These are phyloP conservation scores for Yamadazyma sp. DNA, from an alignment of 1,139 yeast genomes.

Conservation along the genomic window DNA sequence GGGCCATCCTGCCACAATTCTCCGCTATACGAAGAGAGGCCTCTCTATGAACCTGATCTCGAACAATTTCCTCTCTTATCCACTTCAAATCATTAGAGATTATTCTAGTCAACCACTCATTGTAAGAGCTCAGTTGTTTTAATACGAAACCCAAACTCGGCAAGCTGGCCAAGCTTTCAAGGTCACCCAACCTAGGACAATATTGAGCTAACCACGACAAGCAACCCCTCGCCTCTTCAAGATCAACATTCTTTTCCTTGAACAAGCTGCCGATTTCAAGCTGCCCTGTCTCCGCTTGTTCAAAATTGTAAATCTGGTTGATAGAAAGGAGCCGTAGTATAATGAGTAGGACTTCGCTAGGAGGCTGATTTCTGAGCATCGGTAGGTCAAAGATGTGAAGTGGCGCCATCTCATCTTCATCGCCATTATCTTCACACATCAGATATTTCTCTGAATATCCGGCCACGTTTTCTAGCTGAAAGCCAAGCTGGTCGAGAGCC, in stretches of 20 bases:
- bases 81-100: conserved; percentile 58
- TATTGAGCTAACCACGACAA: conserved; percentile 40
- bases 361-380: conserved; percentile 45
- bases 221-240: conserved; percentile 21
- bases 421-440: neutral
- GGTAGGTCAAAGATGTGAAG: conserved; percentile 74
- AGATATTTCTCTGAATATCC: no score
- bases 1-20: conserved; percentile 84
- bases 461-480: no score
- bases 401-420: conserved; percentile 23
- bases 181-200: conserved; percentile 35
- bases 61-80: conserved; percentile 34
- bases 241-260: conserved; percentile 20
- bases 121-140: conserved; percentile 28
- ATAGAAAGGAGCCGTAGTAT: conserved; percentile 54
- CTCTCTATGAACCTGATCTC: conserved; percentile 47
- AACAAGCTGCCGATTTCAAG: conserved; percentile 13
- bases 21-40: conserved; percentile 74
- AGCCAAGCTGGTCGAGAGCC: neutral
- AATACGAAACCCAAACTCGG: conserved; percentile 28
- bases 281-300: conserved; percentile 14
- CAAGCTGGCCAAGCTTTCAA: conserved; percentile 23
- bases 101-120: conserved; percentile 65
- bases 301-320: conserved; percentile 57
- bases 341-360: conserved; percentile 43